phyloP scores from a whole-genome alignment of 305 asterid genomes.

The Solanum hybrid region DNA sequence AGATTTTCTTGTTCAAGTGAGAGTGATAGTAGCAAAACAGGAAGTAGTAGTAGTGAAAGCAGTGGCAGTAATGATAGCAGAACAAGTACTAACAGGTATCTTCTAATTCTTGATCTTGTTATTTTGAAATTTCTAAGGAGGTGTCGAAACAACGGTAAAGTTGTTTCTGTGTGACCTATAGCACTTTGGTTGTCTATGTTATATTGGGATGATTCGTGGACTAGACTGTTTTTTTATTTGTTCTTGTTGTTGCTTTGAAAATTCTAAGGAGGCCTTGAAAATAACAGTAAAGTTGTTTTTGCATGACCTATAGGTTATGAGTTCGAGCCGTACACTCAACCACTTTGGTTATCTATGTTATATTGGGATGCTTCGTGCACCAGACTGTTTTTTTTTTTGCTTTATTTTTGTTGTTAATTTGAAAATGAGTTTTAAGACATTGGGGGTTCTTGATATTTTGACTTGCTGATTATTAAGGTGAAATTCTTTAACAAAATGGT shows the following conservation, averaged over 20 bases:
- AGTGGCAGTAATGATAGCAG: constrained; percentile 26
- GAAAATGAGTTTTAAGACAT: not conserved
- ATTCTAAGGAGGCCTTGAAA: not conserved
- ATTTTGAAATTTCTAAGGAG: not conserved
- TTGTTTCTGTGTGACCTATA: not conserved
- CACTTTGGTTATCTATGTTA: not conserved
- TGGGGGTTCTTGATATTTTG: not conserved
- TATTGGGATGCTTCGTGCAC: not conserved
- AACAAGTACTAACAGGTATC: constrained; percentile 19
- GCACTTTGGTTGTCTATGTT: not conserved
- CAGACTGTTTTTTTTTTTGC: not conserved
- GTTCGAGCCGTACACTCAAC: accelerated
- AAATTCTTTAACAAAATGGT: not conserved
- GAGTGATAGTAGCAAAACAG: constrained; percentile 35
- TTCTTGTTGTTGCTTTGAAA: not conserved
- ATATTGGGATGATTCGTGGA: not conserved
- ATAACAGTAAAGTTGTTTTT: accelerated
- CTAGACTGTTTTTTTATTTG: accelerated
- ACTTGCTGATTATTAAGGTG: not conserved
- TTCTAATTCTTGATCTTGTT: not conserved
- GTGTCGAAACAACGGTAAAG: accelerated
- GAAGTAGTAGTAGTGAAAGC: constrained; percentile 1
- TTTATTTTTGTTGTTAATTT: not conserved
- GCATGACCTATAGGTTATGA: accelerated
- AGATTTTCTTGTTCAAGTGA: constrained; percentile 43